A percentile compares a stretch with the other conserved stretches of the same genome.
phyloP scores from a whole-genome alignment of 352 stramenopile species.

The Phytophthora palmivora region DNA sequence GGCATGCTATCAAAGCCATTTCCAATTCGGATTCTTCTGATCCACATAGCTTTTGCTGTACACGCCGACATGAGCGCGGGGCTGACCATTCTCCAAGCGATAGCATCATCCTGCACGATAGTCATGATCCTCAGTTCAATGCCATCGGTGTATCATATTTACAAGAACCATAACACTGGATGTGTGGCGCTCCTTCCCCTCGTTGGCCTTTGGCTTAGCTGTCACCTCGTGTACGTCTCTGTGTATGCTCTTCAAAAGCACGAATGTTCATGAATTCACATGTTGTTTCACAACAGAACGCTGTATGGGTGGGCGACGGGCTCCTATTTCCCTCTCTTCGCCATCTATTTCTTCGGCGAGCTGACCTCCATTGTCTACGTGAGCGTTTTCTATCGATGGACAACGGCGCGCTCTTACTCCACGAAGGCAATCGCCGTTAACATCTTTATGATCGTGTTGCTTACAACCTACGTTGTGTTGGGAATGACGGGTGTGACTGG shows the following conservation, averaged over 20 bases:
- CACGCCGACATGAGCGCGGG: slow-evolving; percentile 24
- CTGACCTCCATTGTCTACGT: slow-evolving; percentile 29
- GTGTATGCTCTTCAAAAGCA: too few species aligned
- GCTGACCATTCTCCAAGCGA: slow-evolving; percentile 35
- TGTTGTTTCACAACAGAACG: slow-evolving; percentile 10
- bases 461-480: slow-evolving; percentile 32
- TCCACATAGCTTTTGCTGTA: slow-evolving; percentile 1
- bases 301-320: slow-evolving; percentile 35
- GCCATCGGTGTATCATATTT: slow-evolving; percentile 42
- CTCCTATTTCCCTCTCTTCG: slow-evolving; percentile 45
- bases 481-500: slow-evolving; percentile 25
- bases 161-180: slow-evolving; percentile 26
- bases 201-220: slow-evolving; percentile 42
- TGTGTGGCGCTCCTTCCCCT: slow-evolving; percentile 33
- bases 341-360: slow-evolving; percentile 33
- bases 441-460: slow-evolving; percentile 20
- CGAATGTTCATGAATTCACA: not conserved
- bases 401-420: slow-evolving; percentile 21
- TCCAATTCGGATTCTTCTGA: slow-evolving; percentile 16
- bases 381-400: slow-evolving; percentile 31
- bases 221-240: slow-evolving; percentile 38
- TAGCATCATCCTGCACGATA: slow-evolving; percentile 45
- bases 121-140: slow-evolving; percentile 37
- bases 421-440: slow-evolving; percentile 23
- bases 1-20: slow-evolving; percentile 11